These are phyloP conservation scores for Anethum foeniculum DNA, from an alignment of 140 eudicot genomes.

Conservation along the genomic window DNA sequence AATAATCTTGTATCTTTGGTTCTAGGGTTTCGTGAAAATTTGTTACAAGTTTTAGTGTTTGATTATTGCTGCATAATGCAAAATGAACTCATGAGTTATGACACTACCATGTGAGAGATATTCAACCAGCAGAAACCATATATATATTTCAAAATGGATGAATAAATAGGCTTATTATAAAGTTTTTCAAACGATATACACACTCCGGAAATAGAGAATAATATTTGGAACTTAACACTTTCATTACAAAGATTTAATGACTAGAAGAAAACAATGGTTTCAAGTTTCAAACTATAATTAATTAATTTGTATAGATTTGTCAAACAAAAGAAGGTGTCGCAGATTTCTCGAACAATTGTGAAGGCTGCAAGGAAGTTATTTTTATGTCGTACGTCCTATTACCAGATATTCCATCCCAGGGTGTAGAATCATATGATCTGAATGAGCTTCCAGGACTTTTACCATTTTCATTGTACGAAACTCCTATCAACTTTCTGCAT, in stretches of 20 bases:
- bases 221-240: not conserved
- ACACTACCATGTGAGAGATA: not conserved
- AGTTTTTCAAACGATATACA: not conserved
- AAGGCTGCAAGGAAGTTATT: not conserved
- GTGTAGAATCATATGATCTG: not conserved
- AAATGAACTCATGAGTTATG: not conserved
- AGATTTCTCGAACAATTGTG: not conserved
- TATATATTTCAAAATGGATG: too few species aligned
- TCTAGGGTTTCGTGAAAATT: not conserved
- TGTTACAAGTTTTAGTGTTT: not conserved
- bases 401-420: constrained; percentile 2
- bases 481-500: constrained; percentile 26
- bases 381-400: not conserved
- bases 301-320: not conserved
- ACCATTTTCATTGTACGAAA: not conserved
- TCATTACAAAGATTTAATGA: not conserved
- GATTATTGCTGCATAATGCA: not conserved
- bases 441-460: not conserved
- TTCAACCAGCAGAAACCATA: too few species aligned
- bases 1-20: not conserved
- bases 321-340: not conserved
- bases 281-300: not conserved
- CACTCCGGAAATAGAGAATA: not conserved
- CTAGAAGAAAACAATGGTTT: not conserved
- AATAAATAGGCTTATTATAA: not conserved